Evolutionary conservation across 2,329 filamentous ascomycete species (phyloP), one percentile per base, ranked within the genome.

Genomic region (Penicillium sp.): DNA sequence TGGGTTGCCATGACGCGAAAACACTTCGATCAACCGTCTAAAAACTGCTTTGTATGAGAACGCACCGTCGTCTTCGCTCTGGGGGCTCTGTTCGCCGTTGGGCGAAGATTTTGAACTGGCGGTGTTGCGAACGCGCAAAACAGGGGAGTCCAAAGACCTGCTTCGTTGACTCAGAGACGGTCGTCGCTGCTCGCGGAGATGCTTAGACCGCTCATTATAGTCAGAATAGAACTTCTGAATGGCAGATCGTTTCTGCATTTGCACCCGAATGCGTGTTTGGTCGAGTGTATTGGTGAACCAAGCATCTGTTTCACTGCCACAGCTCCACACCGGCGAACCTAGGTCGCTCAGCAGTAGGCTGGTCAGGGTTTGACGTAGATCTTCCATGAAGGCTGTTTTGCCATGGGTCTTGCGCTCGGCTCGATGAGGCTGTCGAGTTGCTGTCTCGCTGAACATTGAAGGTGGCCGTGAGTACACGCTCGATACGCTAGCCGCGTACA

Each of bases 291-390:
- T 78, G 56, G 61, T 69, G 58, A 96, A 93, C 87, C 92, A 96
- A 3, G 78, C 78, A 67, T 97, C 93, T 0, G 92, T 97, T 72
- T 98, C 93, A 37, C 90, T 95, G 3, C 93, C 93, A 44, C 81
- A 82, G n/a, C 84, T 83, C 68, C 95, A 93, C 1, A 96, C 86
- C 27, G 89, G 81, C 35, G 86, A 90, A 5, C 91, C 90, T 3
- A 97, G 77, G 66, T 98, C 93, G 43, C 92, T 97, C 24, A 97
- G 74, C 1, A 97, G 73, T 15, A 98, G 76, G 56, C 89, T 91
- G 1, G 86, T 92, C 33, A 97, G 73, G 0, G 84, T 87, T 64
- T 91, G 87, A 59, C 85, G 85, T 27, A 95, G 75, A 27, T 89
- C 86, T 6, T 81, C 77, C 46, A 95, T 74, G 68, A 96, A 95